Evolutionary conservation across 2,329 filamentous ascomycete species (phyloP), one percentile per base, ranked within the genome.

Genomic region (Byssoonygena ceratinophila): DNA sequence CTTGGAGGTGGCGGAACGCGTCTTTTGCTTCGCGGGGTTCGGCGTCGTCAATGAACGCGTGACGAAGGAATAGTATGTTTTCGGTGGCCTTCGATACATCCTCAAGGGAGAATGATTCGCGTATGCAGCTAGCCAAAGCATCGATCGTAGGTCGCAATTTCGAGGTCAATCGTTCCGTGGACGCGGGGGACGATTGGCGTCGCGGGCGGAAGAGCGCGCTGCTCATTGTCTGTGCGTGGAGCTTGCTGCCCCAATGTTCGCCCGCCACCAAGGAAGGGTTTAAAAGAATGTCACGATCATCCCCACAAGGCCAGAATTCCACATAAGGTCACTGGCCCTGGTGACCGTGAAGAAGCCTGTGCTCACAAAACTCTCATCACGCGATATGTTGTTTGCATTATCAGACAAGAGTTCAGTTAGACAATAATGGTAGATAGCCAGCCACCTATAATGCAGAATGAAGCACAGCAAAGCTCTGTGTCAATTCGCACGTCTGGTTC

Each of bases 1-100:
- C 90, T 53, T 79, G 76, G 23, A 89, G 77, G 63, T 87, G 81
- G 59, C 90, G 81, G 65, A 96, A 95, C 60, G 87, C 83, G 70
- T 94, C 87, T 70, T 89, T 87, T 41, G 74, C 73, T 54, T 75
- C 72, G 46, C 69, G 69, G 25, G 73, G 69, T 54, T 71, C 67
- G 58, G 68, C 68, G 56, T 71, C 70, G 54, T 80, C 77, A 57
- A 80, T 77, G 44, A 81, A 71, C 52, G 77, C 71, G 67, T 87
- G 84, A 61, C 82, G 80, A 55, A 91, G 78, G 48, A 80, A 76
- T 58, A 81, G 78, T 53, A 86, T 73, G 50, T 75, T 73, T 58
- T 80, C 76, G 57, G 77, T 66, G 32, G 84, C 69, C 6, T 70
- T 67, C 20, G 68, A 58, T 46, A 64, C 64, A 51, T 68, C 55